Evolutionary conservation across 23 red algal species (phyloP).

Genomic region (Gracilaria gracilis): DNA sequence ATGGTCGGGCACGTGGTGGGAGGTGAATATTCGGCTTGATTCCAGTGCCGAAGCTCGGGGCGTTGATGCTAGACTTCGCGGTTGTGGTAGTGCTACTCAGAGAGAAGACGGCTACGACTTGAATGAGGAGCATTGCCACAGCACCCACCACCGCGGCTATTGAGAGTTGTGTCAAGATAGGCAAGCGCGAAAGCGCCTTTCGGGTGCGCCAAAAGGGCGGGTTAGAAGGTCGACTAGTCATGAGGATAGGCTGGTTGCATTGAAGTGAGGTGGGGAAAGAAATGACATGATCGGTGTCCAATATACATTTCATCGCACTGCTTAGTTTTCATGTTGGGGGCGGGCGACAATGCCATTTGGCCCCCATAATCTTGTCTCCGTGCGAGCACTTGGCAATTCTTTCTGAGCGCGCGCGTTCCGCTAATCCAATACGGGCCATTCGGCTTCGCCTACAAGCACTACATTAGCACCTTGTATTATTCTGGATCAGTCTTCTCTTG

Average conservation of each 20-base stretch:
- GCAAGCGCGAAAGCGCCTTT: constrained; percentile 36
- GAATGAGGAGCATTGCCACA: constrained; percentile 17
- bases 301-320: not conserved
- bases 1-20: not conserved
- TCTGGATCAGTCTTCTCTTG: not conserved
- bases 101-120: not conserved
- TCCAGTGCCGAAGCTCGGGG: not conserved
- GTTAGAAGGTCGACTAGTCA: constrained; percentile 34
- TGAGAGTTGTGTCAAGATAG: constrained; percentile 27
- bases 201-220: constrained; percentile 48
- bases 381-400: not conserved
- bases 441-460: not conserved
- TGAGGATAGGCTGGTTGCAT: not conserved
- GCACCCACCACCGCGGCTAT: constrained; percentile 1
- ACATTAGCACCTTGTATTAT: not conserved
- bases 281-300: not conserved
- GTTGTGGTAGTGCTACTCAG: not conserved
- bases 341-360: constrained; percentile 1
- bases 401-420: not conserved
- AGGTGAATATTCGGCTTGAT: not conserved
- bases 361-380: not conserved
- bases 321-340: not conserved
- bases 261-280: not conserved
- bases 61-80: not conserved
- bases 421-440: not conserved